These are phyloP conservation scores for Rhynchospora breviuscula DNA, from an alignment of 176 grass and related monocot species.

Conservation along the genomic window DNA sequence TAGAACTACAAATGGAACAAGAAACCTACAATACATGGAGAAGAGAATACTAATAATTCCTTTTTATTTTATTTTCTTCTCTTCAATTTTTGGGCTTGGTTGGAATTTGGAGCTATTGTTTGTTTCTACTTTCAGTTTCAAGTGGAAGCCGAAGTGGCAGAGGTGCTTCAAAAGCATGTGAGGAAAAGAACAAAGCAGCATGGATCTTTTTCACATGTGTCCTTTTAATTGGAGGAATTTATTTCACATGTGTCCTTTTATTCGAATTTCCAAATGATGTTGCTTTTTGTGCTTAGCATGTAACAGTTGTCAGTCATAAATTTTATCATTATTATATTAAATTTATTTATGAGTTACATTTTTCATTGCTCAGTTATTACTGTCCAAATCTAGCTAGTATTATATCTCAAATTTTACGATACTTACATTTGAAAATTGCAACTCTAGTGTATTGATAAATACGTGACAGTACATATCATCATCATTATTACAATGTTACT, in stretches of 20 bases:
- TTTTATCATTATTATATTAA: background rate
- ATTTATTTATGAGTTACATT: background rate
- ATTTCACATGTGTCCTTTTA: background rate
- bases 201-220: background rate
- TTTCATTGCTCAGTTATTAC: background rate
- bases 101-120: background rate
- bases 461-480: background rate
- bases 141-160: conserved; percentile 21
- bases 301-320: background rate
- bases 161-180: conserved; percentile 23
- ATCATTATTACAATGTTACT: background rate
- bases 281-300: background rate
- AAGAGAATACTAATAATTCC: background rate
- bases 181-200: conserved; percentile 17
- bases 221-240: background rate
- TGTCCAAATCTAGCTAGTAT: background rate
- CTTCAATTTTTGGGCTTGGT: background rate
- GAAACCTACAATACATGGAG: conserved; percentile 9
- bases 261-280: background rate
- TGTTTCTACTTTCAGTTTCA: background rate
- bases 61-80: background rate
- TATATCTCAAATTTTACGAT: background rate
- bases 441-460: background rate
- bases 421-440: background rate
- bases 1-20: conserved; percentile 10